These are phyloP conservation scores for Leptomonas pyrrhocoris DNA, from an alignment of 208 protist genomes.

Conservation along the genomic window DNA sequence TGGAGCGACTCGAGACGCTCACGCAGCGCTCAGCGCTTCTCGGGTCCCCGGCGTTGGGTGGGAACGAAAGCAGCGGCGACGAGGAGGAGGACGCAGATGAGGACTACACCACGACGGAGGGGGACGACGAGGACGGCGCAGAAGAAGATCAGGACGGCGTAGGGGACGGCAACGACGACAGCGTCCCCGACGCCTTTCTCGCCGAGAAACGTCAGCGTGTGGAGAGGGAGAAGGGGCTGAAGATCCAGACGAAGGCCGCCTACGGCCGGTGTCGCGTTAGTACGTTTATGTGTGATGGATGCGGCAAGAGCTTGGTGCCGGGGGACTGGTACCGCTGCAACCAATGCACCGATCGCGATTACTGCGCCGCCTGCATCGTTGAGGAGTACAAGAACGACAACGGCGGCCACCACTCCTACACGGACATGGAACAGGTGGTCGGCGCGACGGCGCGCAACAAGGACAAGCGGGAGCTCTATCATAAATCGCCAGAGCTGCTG, in stretches of 20 bases:
- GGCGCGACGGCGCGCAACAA: slow-evolving; percentile 30
- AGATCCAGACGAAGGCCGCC: slow-evolving; percentile 36
- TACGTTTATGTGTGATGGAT: slow-evolving; percentile 70
- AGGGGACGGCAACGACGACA: background rate
- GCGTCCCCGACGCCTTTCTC: background rate
- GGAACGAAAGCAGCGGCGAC: slow-evolving; percentile 30
- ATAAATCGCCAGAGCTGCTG: slow-evolving; percentile 51
- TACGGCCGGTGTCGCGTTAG: slow-evolving; percentile 35
- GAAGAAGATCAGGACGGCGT: background rate
- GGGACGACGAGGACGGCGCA: slow-evolving; percentile 33
- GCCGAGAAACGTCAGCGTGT: slow-evolving; percentile 39
- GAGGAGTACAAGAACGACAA: slow-evolving; percentile 47
- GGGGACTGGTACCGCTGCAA: slow-evolving; percentile 89
- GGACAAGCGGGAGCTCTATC: slow-evolving; percentile 48
- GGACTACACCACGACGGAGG: slow-evolving; percentile 35
- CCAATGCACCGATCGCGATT: slow-evolving; percentile 73
- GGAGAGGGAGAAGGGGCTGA: slow-evolving; percentile 30
- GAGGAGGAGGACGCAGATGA: slow-evolving; percentile 36
- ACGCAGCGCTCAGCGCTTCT: slow-evolving; percentile 19
- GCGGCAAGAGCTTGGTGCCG: slow-evolving; percentile 42
- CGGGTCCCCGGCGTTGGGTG: slow-evolving; percentile 4
- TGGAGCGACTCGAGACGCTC: slow-evolving; percentile 33
- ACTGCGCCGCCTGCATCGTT: slow-evolving; percentile 71
- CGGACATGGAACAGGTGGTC: slow-evolving; percentile 64
- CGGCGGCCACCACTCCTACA: slow-evolving; percentile 61